These are phyloP conservation scores for Coemansia asiatica DNA, from an alignment of 192 early-diverging fungal species.

Conservation along the genomic window DNA sequence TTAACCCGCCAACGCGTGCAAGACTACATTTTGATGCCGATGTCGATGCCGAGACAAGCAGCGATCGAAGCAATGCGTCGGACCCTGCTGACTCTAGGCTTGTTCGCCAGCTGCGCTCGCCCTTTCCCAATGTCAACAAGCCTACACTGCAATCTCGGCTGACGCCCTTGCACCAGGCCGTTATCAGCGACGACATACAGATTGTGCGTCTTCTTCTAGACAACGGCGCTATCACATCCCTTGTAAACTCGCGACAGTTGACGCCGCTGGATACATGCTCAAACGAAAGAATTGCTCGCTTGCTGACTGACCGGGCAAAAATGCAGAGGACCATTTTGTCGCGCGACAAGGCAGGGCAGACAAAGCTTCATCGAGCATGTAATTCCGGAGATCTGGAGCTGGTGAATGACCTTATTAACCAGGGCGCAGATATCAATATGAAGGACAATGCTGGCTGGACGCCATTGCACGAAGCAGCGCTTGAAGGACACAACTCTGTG, in stretches of 20 bases:
- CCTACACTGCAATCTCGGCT: constrained; percentile 21
- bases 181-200: constrained; percentile 23
- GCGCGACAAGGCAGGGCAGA: constrained; percentile 64
- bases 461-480: constrained; percentile 66
- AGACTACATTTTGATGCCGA: constrained; percentile 5
- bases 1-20: constrained; percentile 31
- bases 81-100: constrained; percentile 20
- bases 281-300: constrained; percentile 38
- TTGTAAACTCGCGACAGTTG: constrained; percentile 37
- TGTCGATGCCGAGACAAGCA: neutral
- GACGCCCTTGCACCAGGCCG: constrained; percentile 48
- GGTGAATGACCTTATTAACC: constrained; percentile 53
- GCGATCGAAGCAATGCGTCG: constrained; percentile 9
- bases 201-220: constrained; percentile 38
- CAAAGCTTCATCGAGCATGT: constrained; percentile 66
- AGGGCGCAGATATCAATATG: constrained; percentile 68
- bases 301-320: constrained; percentile 44
- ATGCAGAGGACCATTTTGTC: constrained; percentile 23
- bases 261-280: constrained; percentile 49
- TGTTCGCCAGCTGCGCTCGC: constrained; percentile 34
- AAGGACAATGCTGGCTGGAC: constrained; percentile 69
- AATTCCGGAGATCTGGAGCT: constrained; percentile 58
- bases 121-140: constrained; percentile 41
- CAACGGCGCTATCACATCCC: constrained; percentile 30
- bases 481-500: constrained; percentile 53